These are phyloP conservation scores for Acacia melanoxylon DNA, from an alignment of 306 rosid genomes.

Conservation along the genomic window DNA sequence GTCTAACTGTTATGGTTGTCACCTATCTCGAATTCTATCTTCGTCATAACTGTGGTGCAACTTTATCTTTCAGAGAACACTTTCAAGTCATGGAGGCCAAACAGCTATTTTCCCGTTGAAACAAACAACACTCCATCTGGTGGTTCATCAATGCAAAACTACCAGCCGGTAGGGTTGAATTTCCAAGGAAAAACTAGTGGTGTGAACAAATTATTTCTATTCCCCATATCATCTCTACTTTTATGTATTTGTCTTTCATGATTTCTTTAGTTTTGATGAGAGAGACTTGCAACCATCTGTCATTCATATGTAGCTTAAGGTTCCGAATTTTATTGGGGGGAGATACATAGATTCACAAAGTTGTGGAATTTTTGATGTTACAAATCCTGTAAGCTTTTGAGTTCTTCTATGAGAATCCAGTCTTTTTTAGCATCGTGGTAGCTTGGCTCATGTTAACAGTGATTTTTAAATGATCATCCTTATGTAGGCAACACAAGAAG, in stretches of 20 bases:
- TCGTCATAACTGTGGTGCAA: constrained; percentile 12
- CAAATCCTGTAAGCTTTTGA: constrained; percentile 63
- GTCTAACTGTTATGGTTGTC: background rate
- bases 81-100: constrained; percentile 67
- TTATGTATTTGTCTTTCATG: background rate
- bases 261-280: background rate
- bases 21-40: background rate
- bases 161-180: constrained; percentile 53
- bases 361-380: constrained; percentile 49
- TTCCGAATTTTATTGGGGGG: constrained; percentile 75
- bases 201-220: background rate
- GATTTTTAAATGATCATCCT: constrained; percentile 32
- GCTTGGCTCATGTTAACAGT: constrained; percentile 11
- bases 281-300: constrained; percentile 32
- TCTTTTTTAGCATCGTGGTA: constrained; percentile 13
- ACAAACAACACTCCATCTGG: constrained; percentile 33
- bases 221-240: background rate
- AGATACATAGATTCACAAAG: constrained; percentile 55
- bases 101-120: constrained; percentile 38
- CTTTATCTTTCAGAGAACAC: constrained; percentile 52
- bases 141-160: constrained; percentile 40
- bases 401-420: constrained; percentile 8
- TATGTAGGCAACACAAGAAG: constrained; percentile 76
- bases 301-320: constrained; percentile 57
- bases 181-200: constrained; percentile 22